A percentile compares a stretch with the other conserved stretches of the same genome.
Conservation (phyloP, 805 yeast genomes). For the Vanderwaltozyma polyspora region DNA sequence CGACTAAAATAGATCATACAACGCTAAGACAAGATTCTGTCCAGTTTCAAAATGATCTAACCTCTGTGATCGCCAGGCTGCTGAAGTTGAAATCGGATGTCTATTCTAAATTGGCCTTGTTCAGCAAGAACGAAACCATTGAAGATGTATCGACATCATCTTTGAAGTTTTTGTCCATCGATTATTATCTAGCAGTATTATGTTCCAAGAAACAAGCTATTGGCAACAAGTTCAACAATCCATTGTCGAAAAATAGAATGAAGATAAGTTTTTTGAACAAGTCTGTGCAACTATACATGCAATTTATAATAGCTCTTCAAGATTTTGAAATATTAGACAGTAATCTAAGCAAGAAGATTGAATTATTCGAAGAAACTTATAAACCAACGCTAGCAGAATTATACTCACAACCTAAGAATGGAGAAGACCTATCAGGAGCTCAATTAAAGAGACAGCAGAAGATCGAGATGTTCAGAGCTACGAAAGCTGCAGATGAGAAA, state of each 20-base stretch:
- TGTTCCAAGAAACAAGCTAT: conserved; percentile 21
- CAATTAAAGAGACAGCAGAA: conserved; percentile 53
- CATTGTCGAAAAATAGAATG: conserved; percentile 13
- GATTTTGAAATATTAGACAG: conserved; percentile 36
- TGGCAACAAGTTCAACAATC: conserved; percentile 4
- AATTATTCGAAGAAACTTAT: conserved; percentile 30
- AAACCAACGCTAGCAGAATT: conserved; percentile 31
- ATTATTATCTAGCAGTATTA: conserved; percentile 44
- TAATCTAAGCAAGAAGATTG: conserved; percentile 30
- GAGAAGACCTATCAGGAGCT: conserved; percentile 17
- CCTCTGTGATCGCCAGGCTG: conserved; percentile 31
- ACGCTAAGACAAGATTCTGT: conserved; percentile 32
- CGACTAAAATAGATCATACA: conserved; percentile 12
- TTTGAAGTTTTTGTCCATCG: conserved; percentile 47
- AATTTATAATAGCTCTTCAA: conserved; percentile 35
- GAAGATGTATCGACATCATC: conserved; percentile 60
- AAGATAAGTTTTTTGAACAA: conserved; percentile 30
- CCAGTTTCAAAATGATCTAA: conserved; percentile 32
- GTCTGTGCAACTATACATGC: conserved; percentile 34
- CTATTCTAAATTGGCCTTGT: conserved; percentile 38
- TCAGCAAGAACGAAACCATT: conserved; percentile 59
- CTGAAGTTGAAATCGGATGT: conserved; percentile 35
- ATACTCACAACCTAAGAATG: conserved; percentile 11
- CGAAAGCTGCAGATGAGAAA: conserved; percentile 39
- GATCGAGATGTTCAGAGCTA: conserved; percentile 54